phyloP scores from a whole-genome alignment of 208 protist genomes.

The Tritrichomonas musculus region DNA sequence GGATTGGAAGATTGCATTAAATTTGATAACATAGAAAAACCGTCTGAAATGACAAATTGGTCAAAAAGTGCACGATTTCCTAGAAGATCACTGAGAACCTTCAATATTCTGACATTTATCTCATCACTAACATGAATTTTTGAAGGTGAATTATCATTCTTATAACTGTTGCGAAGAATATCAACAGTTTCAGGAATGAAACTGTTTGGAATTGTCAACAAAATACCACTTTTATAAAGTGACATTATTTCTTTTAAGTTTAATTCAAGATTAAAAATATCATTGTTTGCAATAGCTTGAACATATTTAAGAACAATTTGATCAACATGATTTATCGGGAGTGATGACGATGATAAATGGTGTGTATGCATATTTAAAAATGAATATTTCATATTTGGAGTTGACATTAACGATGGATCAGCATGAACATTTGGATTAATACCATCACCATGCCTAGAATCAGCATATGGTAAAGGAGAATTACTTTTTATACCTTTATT shows the following conservation, averaged over 20 bases:
- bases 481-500: too few relatives aligned
- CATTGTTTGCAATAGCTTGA: neutral
- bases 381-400: too few relatives aligned
- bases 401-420: too few relatives aligned
- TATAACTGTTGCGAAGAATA: neutral
- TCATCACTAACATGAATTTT: too few relatives aligned
- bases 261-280: neutral
- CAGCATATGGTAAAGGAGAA: too few relatives aligned
- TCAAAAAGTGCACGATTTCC: neutral
- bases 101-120: neutral
- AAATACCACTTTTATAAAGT: neutral
- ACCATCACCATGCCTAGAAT: neutral
- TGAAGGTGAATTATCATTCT: too few relatives aligned
- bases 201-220: neutral
- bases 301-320: neutral
- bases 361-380: too few relatives aligned
- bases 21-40: neutral
- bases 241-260: neutral
- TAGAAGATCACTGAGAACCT: neutral
- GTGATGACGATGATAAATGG: too few relatives aligned
- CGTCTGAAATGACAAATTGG: neutral
- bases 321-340: neutral
- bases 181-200: neutral
- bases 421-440: neutral
- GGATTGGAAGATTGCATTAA: neutral